Evolutionary conservation across 2,329 filamentous ascomycete species (phyloP).

Genomic region (Cladophialophora psammophila): DNA sequence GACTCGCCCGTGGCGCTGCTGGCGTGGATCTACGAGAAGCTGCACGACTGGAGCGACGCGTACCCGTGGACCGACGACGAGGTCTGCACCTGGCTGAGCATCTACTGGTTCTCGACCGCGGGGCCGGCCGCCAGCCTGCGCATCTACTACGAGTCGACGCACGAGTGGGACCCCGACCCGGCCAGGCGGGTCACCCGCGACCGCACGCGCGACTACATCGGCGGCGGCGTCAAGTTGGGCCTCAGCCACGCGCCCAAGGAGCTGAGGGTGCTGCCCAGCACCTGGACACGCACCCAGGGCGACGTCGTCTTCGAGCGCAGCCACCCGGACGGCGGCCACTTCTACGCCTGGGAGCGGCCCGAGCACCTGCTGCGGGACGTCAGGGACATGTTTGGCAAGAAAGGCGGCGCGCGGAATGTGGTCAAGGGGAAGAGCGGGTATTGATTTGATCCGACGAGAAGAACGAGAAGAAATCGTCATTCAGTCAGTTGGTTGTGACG

Average conservation of each 20-base stretch:
- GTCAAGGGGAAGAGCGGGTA: conserved; percentile 48
- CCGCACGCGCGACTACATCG: conserved; percentile 35
- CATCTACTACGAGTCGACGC: conserved; percentile 75
- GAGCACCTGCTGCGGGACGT: conserved; percentile 56
- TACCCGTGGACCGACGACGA: conserved; percentile 80
- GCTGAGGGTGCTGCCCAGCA: conserved; percentile 56
- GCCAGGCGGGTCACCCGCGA: conserved; percentile 35
- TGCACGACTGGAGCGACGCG: conserved; percentile 76
- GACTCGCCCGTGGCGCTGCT: conserved; percentile 75
- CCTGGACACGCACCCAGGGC: conserved; percentile 60
- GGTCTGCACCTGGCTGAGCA: conserved; percentile 74
- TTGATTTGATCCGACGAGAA: conserved; percentile 13
- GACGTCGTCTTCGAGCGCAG: conserved; percentile 58
- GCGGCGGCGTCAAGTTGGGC: conserved; percentile 60
- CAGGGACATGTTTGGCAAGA: conserved; percentile 57
- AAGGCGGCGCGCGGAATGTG: conserved; percentile 46
- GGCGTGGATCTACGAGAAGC: conserved; percentile 82
- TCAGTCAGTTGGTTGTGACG: too few relatives aligned
- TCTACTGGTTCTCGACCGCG: conserved; percentile 75
- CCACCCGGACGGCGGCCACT: conserved; percentile 58
- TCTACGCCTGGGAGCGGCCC: conserved; percentile 61
- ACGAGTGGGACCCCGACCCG: conserved; percentile 43
- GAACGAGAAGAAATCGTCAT: background rate
- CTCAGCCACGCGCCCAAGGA: conserved; percentile 61
- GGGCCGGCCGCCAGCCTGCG: conserved; percentile 71